Conservation (phyloP, 768 basidiomycete species). For the Naganishia antarctica region DNA sequence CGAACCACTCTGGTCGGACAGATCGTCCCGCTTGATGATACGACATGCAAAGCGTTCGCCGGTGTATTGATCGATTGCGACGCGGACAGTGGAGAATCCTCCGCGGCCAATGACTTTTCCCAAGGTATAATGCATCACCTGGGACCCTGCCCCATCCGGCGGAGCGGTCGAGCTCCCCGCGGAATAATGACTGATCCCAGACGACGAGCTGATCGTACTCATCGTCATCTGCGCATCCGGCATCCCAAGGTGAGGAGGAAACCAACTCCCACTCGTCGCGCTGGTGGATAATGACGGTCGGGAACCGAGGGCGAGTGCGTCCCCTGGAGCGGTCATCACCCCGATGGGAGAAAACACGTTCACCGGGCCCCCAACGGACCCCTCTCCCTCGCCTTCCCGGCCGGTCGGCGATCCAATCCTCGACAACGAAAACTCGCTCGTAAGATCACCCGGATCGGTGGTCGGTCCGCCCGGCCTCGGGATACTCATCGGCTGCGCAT, state of each 20-base stretch:
- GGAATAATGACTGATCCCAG: conserved; percentile 5
- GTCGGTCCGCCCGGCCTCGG: not conserved
- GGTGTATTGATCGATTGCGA: conserved; percentile 61
- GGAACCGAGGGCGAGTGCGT: not conserved
- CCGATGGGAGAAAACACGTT: conserved; percentile 3
- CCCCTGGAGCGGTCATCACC: not conserved
- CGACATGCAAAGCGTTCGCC: conserved; percentile 75
- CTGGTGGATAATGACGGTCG: conserved; percentile 3
- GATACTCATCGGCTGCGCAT: conserved; percentile 4
- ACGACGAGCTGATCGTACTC: conserved; percentile 4
- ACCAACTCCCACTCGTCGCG: not conserved
- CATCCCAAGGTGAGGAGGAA: not conserved
- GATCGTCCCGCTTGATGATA: conserved; percentile 57
- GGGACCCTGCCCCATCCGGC: conserved; percentile 63
- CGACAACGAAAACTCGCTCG: not conserved
- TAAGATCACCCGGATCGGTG: not conserved
- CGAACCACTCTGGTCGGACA: conserved; percentile 46
- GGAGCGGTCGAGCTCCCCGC: not conserved
- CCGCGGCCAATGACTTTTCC: conserved; percentile 73
- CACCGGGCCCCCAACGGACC: not conserved
- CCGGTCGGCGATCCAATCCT: conserved; percentile 1
- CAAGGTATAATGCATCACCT: conserved; percentile 67
- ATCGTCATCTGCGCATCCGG: not conserved
- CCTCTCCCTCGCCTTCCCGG: not conserved
- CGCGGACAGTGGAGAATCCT: conserved; percentile 72